Base-by-base conservation (phyloP, 192 early-diverging fungal species). In the Nowakowskiella sp. region DNA sequence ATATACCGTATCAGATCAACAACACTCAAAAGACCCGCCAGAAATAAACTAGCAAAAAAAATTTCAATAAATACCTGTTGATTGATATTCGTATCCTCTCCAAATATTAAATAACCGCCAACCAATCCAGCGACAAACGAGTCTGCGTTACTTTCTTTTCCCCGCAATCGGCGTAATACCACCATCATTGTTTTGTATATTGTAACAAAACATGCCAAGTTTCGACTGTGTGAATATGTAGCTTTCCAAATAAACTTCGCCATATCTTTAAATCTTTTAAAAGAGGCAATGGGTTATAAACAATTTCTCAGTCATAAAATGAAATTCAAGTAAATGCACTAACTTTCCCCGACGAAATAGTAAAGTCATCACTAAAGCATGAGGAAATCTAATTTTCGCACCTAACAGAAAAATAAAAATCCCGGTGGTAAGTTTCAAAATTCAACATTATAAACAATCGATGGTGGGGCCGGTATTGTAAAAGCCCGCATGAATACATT, bases 351-450 rank as follows among this genome's bases (percentile, higher is more conserved):
- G 65, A 24, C 90, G 80, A 72, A 97, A 97, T 53, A 97, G 68
- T 48, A 97, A 69, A 5, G 94, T 92, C 93, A 96, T 96, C 49
- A 96, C 91, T 0, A 96, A 65, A 13, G 92, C 92, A 65, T 96
- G 92, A n/a, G 92, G 92, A 55, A 95, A 94, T 36, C 94, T 74
- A 51, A 97, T 84, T 68, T 95, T 92, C 42, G 92, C 88, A 27
- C 74, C 68, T 70, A n/a, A 49, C 48, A 3, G 32, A n/a, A 10
- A 10, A 16, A 4, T 9, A 16, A 21, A 16, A 5, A 32, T 49
- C 47, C 33, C 3, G 22, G 21, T 22, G 8, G 52, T 25, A 6
- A 57, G 23, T 10, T 16, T 26, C 22, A 31, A 19, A 28, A 4
- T 13, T 4, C 23, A 21, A 47, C 6, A 47, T 13, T 10, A 6